Evolutionary conservation across 345 rosid species (phyloP).

Genomic region (Geranium rotundifolium): DNA sequence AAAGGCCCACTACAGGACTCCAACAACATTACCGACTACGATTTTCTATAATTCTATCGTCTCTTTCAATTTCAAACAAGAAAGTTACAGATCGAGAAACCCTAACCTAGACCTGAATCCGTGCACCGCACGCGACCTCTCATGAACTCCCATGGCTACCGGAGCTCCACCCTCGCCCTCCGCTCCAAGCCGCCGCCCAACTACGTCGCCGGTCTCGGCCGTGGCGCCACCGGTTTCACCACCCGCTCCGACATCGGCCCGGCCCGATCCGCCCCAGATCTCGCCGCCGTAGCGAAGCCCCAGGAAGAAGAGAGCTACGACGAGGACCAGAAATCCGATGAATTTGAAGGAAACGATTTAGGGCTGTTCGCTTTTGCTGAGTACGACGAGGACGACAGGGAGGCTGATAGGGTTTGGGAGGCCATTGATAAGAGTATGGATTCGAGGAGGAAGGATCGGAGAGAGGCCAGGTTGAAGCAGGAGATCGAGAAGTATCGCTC

Average conservation of each 20-base stretch:
- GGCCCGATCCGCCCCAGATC: conserved; percentile 86
- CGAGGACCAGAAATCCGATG: conserved; percentile 94
- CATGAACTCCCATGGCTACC: too few relatives aligned
- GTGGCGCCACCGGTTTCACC: conserved; percentile 94
- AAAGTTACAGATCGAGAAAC: too few relatives aligned
- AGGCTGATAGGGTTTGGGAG: conserved; percentile 95
- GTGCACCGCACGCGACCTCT: too few relatives aligned
- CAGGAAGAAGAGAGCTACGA: conserved; percentile 40
- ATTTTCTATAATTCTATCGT: too few relatives aligned
- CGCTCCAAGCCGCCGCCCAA: conserved; percentile 75
- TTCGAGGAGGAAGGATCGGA: conserved; percentile 72
- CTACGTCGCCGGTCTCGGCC: conserved; percentile 92
- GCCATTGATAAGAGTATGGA: conserved; percentile 83
- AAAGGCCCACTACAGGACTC: too few relatives aligned
- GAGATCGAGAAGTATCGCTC: conserved; percentile 89
- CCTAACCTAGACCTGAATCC: too few relatives aligned
- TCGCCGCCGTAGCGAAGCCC: conserved; percentile 72
- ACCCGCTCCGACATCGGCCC: conserved; percentile 98
- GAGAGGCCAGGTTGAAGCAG: conserved; percentile 76
- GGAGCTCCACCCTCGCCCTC: conserved; percentile 13
- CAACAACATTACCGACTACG: too few relatives aligned
- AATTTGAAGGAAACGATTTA: conserved; percentile 89
- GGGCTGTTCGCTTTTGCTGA: conserved; percentile 88
- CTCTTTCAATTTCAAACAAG: too few relatives aligned
- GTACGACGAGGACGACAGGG: conserved; percentile 88